Conservation (phyloP, 2,329 filamentous ascomycete genomes). For the Aspergillus sergii region DNA sequence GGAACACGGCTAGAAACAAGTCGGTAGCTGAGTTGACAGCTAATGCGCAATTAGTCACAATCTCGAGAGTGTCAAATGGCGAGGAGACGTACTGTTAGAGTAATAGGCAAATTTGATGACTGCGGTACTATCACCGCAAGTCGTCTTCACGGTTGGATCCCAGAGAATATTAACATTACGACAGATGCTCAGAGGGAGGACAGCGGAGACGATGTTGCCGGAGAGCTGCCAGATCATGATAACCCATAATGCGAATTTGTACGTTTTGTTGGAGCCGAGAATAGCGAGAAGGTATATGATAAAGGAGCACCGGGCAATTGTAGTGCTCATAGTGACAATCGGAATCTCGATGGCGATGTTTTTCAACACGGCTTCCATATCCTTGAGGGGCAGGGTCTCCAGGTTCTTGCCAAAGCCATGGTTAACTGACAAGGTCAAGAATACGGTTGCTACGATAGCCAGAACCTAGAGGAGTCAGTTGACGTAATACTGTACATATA, state of each 20-base stretch:
- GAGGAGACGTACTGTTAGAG: constrained; percentile 26
- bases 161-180: constrained; percentile 26
- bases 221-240: constrained; percentile 27
- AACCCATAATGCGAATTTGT: constrained; percentile 26
- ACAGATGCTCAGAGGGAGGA: constrained; percentile 33
- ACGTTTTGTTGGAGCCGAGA: constrained; percentile 28
- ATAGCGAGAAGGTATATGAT: constrained; percentile 31
- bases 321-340: constrained; percentile 32
- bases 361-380: constrained; percentile 27
- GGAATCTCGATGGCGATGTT: constrained; percentile 31
- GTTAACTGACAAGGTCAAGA: constrained; percentile 27
- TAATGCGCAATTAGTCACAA: neutral
- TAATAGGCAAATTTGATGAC: constrained; percentile 34
- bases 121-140: constrained; percentile 23
- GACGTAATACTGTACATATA: too few relatives aligned
- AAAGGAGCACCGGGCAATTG: constrained; percentile 31
- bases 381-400: constrained; percentile 5
- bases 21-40: constrained; percentile 33
- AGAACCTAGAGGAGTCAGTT: constrained; percentile 9
- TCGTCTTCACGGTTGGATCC: constrained; percentile 26
- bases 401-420: constrained; percentile 32
- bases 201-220: constrained; percentile 29
- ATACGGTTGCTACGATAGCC: constrained; percentile 26
- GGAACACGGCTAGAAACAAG: constrained; percentile 33
- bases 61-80: too few relatives aligned